Conservation (phyloP, 129 eudicot species). For the Tagetes patula region DNA sequence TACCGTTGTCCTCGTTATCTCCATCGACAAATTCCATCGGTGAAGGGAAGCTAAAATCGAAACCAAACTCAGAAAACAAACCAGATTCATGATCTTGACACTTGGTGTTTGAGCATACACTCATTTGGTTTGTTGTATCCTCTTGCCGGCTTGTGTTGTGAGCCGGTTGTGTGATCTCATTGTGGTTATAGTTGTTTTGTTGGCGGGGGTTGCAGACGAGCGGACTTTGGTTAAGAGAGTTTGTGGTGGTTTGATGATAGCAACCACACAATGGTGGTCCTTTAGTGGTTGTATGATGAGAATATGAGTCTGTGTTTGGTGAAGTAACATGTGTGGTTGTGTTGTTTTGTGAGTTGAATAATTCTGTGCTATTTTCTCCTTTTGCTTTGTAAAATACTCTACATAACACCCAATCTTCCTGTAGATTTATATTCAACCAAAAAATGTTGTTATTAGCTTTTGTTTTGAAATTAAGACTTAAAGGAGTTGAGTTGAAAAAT, state of each 20-base stretch:
- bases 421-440: conserved; percentile 29
- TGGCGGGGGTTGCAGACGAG: conserved; percentile 17
- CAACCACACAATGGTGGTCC: conserved; percentile 31
- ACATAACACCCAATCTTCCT: conserved; percentile 98
- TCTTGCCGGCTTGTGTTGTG: conserved; percentile 13
- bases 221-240: conserved; percentile 22
- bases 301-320: conserved; percentile 20
- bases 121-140: conserved; percentile 27
- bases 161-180: conserved; percentile 14
- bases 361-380: conserved; percentile 41
- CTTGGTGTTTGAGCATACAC: conserved; percentile 10
- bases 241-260: conserved; percentile 33
- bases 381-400: conserved; percentile 84
- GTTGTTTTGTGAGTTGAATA: conserved; percentile 33
- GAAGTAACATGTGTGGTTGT: conserved; percentile 18
- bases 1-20: conserved; percentile 30
- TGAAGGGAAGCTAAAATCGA: conserved; percentile 35
- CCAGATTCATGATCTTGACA: conserved; percentile 39
- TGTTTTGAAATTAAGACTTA: background rate
- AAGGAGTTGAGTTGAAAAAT: too few species aligned
- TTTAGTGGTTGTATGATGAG: conserved; percentile 20
- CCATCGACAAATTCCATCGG: conserved; percentile 28
- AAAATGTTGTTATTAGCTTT: conserved; percentile 12
- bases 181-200: conserved; percentile 28
- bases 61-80: conserved; percentile 32